Conservation (phyloP, 441 rosid genomes). For the Dalechampia spathulata region DNA sequence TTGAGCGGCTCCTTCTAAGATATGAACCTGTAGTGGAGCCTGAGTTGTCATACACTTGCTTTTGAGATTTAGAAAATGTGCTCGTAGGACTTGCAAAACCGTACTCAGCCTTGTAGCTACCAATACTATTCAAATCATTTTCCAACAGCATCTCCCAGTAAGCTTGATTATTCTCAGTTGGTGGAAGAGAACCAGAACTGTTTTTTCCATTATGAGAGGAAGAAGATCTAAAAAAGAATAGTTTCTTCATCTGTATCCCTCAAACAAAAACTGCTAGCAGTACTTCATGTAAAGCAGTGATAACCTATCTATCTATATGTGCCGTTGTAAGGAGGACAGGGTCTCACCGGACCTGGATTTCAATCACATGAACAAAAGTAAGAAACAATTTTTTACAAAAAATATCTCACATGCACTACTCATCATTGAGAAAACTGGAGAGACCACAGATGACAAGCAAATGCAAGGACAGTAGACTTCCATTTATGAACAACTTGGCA, state of each 20-base stretch:
- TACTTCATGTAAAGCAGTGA: conserved; percentile 16
- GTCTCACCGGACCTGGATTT: conserved; percentile 33
- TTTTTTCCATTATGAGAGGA: conserved; percentile 41
- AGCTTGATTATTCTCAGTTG: too few species aligned
- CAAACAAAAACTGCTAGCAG: conserved; percentile 15
- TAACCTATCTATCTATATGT: conserved; percentile 13
- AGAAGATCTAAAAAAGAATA: conserved; percentile 70
- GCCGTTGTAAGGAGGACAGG: conserved; percentile 12
- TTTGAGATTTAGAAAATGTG: conserved; percentile 40
- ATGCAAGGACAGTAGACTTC: background rate
- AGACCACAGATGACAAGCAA: background rate
- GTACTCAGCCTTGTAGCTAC: conserved; percentile 30
- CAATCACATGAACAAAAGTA: conserved; percentile 8
- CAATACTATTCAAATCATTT: too few species aligned
- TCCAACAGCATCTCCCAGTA: conserved; percentile 34
- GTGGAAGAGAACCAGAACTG: conserved; percentile 21
- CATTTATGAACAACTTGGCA: conserved; percentile 1
- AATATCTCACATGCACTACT: background rate
- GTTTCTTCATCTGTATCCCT: conserved; percentile 71
- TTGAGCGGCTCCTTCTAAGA: conserved; percentile 82
- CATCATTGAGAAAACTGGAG: conserved; percentile 2
- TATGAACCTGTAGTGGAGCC: conserved; percentile 28
- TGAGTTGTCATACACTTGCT: conserved; percentile 39
- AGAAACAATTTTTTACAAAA: too few species aligned
- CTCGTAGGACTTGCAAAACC: conserved; percentile 29